Evolutionary conservation across 192 early-diverging fungal genomes (phyloP), one percentile per base, ranked within the genome.

Genomic region (Podila horticola): DNA sequence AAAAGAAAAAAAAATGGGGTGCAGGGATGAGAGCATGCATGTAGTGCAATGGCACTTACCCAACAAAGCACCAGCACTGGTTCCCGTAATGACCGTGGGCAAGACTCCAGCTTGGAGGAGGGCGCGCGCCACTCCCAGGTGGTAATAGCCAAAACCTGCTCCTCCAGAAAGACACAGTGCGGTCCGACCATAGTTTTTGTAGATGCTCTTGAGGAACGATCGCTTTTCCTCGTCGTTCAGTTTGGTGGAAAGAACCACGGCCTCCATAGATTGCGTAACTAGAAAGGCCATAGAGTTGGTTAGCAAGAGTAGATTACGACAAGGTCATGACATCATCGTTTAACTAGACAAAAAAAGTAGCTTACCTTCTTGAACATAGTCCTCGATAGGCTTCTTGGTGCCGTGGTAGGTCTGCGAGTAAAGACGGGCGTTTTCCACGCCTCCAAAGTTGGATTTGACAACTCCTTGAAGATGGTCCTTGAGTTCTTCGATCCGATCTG

Each of bases 121-220:
- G 0, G 95, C 90, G 38, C 91, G 88, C 13, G 91, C 83, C 12
- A 95, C 92, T 13, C 95, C 95, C 22, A 93, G 64, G 74, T 89
- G 92, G 69, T 88, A 91, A 73, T 92, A 92, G 5, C 90, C 91
- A 63, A 91, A 92, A 31, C 86, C 83, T 24, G 90, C 94, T 59
- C 94, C 94, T 34, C 95, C 95, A 10, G 91, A 93, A 22, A 96
- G 79, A 74, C 92, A 95, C 41, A 96, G 82, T 5, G 94, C 94
- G 5, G 93, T 90, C 12, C 89, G 74, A 10, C 95, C 95, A 83
- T 92, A 96, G 58, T 89, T 89, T 30, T 86, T 86, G 48, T 87
- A 81, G 64, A 90, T 84, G 59, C 86, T 79, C 64, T 87, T 88
- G 70, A 96, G 90, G 52, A 94, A 89, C 8, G 74, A 74, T 2